Percentiles rank a stretch among this genome's conserved stretches.
Evolutionary conservation across 176 grass and related monocot species (phyloP).

Genomic region (Ensete ventricosum): DNA sequence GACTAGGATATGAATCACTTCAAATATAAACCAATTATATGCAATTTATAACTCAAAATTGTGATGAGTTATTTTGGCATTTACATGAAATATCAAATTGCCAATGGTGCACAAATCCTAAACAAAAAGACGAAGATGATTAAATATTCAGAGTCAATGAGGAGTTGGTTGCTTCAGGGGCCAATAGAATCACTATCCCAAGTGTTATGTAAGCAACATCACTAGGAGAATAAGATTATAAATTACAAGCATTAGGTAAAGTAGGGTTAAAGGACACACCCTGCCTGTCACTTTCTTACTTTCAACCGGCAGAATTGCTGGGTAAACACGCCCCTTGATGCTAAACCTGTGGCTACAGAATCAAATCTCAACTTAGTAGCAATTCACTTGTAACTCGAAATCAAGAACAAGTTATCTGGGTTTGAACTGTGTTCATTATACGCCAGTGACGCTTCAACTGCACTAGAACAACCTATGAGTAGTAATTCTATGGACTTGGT

Average conservation of each 20-base stretch:
- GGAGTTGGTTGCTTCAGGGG: not conserved
- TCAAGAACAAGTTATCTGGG: too few species aligned
- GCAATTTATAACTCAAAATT: not conserved
- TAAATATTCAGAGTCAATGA: not conserved
- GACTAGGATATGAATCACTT: too few species aligned
- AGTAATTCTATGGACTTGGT: too few species aligned
- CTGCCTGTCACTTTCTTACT: conserved; percentile 42
- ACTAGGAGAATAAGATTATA: not conserved
- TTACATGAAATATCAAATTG: not conserved
- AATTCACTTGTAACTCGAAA: not conserved
- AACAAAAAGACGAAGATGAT: not conserved
- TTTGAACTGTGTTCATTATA: too few species aligned
- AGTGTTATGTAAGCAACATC: not conserved
- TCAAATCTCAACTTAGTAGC: conserved; percentile 2
- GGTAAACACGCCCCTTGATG: conserved; percentile 70
- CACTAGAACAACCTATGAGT: too few species aligned
- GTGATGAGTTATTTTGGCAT: not conserved
- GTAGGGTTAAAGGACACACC: conserved; percentile 25
- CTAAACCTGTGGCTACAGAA: conserved; percentile 59
- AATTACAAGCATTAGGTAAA: not conserved
- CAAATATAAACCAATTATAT: not conserved
- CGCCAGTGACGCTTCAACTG: too few species aligned
- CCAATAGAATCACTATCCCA: too few species aligned
- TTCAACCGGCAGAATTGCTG: conserved; percentile 55
- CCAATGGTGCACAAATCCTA: not conserved